Conservation (phyloP, 225 moss, liverwort and hornwort genomes). For the Polytrichum commune region DNA sequence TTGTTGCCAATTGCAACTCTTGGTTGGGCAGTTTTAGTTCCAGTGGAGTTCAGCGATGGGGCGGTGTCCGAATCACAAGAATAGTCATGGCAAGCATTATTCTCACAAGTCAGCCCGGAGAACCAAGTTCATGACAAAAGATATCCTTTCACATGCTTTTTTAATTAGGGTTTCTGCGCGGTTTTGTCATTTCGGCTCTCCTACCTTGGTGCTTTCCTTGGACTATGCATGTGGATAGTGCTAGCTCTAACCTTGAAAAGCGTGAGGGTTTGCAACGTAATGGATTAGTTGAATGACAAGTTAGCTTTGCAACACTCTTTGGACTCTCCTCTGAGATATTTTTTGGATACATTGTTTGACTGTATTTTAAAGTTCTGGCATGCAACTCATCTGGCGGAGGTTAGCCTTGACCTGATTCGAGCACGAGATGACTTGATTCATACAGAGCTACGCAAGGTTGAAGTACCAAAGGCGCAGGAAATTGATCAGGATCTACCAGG, state of each 20-base stretch:
- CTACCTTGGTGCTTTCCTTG: background rate
- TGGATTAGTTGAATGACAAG: no score
- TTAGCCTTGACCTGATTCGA: constrained; percentile 40
- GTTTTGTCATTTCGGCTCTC: background rate
- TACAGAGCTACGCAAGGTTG: constrained; percentile 59
- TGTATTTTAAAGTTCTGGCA: no score
- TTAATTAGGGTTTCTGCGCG: constrained; percentile 8
- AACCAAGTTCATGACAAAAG: constrained; percentile 86
- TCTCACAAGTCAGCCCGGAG: constrained; percentile 91
- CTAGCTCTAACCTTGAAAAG: no score
- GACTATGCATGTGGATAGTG: no score
- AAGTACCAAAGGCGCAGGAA: constrained; percentile 53
- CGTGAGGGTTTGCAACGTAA: no score
- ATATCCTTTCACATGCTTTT: constrained; percentile 56
- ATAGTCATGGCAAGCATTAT: constrained; percentile 92
- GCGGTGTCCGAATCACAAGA: constrained; percentile 88
- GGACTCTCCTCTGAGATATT: no score
- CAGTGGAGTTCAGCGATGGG: constrained; percentile 49
- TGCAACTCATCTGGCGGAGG: no score
- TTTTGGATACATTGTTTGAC: no score
- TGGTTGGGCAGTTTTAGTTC: background rate
- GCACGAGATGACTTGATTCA: constrained; percentile 93
- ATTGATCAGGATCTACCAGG: constrained; percentile 84
- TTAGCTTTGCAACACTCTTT: no score
- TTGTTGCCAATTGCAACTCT: no score